Conservation (phyloP, 2,329 filamentous ascomycete species). For the Biscogniauxia mediterranea region DNA sequence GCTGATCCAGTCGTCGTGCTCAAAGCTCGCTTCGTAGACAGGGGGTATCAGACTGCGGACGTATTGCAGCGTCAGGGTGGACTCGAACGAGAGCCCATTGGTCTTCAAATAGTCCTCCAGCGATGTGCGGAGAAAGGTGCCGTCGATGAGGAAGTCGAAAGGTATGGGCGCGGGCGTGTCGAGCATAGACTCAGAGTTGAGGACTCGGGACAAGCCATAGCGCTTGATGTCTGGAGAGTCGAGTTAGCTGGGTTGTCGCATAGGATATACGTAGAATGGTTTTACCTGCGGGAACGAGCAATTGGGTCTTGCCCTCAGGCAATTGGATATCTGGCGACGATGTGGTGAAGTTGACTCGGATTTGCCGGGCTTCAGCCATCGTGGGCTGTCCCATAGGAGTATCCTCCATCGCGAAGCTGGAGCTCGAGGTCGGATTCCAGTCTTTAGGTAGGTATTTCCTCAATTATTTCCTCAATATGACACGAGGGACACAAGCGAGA, state of each 20-base stretch:
- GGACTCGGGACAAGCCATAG: slow-evolving; percentile 67
- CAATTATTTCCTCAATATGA: neutral
- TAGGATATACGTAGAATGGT: slow-evolving; percentile 12
- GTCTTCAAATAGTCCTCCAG: slow-evolving; percentile 86
- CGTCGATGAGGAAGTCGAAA: slow-evolving; percentile 94
- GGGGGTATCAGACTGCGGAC: slow-evolving; percentile 89
- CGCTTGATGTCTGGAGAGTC: slow-evolving; percentile 58
- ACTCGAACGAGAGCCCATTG: slow-evolving; percentile 86
- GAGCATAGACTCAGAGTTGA: slow-evolving; percentile 72
- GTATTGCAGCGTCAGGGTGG: slow-evolving; percentile 85
- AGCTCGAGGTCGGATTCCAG: neutral
- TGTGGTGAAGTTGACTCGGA: slow-evolving; percentile 68
- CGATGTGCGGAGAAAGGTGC: slow-evolving; percentile 83
- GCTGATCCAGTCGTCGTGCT: slow-evolving; percentile 97
- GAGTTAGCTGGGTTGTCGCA: neutral
- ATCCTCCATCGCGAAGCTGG: slow-evolving; percentile 20
- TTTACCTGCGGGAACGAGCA: slow-evolving; percentile 61
- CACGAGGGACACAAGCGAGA: neutral
- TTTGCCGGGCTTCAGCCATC: slow-evolving; percentile 42
- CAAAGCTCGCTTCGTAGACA: slow-evolving; percentile 83
- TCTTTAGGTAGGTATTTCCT: no score
- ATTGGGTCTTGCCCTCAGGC: slow-evolving; percentile 59
- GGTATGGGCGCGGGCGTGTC: slow-evolving; percentile 65
- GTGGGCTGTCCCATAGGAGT: slow-evolving; percentile 23
- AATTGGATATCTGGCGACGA: slow-evolving; percentile 60